These are phyloP conservation scores for Aspergillus leporis DNA, from an alignment of 495 filamentous ascomycete genomes.

Conservation along the genomic window DNA sequence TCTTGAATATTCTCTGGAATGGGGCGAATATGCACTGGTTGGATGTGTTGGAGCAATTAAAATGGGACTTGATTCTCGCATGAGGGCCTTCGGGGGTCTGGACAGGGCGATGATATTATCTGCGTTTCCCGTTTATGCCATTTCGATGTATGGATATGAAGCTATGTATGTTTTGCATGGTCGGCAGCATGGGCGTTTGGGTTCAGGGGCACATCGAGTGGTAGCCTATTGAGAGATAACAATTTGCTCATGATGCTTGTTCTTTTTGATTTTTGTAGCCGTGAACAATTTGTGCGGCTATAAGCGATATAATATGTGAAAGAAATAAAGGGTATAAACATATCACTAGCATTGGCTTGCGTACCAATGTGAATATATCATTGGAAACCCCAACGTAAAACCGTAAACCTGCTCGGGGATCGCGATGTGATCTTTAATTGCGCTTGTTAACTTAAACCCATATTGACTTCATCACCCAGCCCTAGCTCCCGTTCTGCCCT, in stretches of 20 bases:
- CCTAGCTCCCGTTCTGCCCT: conserved; percentile 48
- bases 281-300: background rate
- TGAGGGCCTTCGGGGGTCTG: conserved; percentile 6
- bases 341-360: background rate
- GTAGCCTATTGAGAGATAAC: too few species aligned
- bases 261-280: background rate
- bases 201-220: too few species aligned
- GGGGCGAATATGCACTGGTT: conserved; percentile 36
- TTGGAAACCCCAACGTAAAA: background rate
- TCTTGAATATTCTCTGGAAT: conserved; percentile 38
- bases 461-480: conserved; percentile 53
- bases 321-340: background rate
- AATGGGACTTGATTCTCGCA: conserved; percentile 46
- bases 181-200: too few species aligned
- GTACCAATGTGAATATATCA: background rate
- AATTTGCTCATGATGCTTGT: too few species aligned
- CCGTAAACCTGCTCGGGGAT: background rate
- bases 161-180: too few species aligned
- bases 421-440: background rate
- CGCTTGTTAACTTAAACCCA: conserved; percentile 52
- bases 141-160: too few species aligned
- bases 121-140: too few species aligned
- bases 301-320: background rate
- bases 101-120: too few species aligned
- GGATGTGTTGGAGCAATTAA: conserved; percentile 40